Conservation (phyloP, 139 green algal genomes). For the Gonium pectorale region DNA sequence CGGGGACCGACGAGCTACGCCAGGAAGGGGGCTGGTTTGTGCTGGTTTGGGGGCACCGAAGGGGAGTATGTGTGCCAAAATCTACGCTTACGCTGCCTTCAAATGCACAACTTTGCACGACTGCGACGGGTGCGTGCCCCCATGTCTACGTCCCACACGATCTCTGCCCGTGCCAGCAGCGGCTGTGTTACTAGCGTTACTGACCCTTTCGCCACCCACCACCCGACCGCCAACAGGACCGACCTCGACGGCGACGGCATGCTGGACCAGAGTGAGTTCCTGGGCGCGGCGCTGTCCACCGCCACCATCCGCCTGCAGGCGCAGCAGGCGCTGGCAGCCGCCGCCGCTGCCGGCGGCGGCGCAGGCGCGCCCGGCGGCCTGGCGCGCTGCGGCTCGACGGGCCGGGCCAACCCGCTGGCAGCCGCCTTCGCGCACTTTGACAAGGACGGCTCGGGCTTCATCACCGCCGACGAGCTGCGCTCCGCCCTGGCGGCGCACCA, state of each 20-base stretch:
- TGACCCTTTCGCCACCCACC: not conserved
- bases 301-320: conserved; percentile 25
- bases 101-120: too few species aligned
- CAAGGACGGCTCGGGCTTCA: conserved; percentile 59
- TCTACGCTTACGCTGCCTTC: too few species aligned
- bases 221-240: not conserved
- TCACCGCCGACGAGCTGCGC: conserved; percentile 57
- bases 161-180: too few species aligned
- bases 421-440: conserved; percentile 59
- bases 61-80: too few species aligned
- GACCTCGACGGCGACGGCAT: conserved; percentile 57
- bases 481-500: conserved; percentile 43
- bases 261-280: conserved; percentile 80
- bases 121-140: too few species aligned
- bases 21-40: too few species aligned
- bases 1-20: too few species aligned
- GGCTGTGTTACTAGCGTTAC: too few species aligned
- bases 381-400: not conserved
- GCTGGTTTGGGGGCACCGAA: too few species aligned
- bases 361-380: not conserved
- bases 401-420: conserved; percentile 2
- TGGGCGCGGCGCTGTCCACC: conserved; percentile 81
- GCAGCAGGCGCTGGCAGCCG: not conserved
- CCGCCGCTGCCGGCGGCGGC: not conserved
- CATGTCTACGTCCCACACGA: too few species aligned